Percentiles rank a stretch among this genome's conserved stretches.
These are phyloP conservation scores for Geotrichum fermentans DNA, from an alignment of 1,139 yeast species.

Conservation along the genomic window DNA sequence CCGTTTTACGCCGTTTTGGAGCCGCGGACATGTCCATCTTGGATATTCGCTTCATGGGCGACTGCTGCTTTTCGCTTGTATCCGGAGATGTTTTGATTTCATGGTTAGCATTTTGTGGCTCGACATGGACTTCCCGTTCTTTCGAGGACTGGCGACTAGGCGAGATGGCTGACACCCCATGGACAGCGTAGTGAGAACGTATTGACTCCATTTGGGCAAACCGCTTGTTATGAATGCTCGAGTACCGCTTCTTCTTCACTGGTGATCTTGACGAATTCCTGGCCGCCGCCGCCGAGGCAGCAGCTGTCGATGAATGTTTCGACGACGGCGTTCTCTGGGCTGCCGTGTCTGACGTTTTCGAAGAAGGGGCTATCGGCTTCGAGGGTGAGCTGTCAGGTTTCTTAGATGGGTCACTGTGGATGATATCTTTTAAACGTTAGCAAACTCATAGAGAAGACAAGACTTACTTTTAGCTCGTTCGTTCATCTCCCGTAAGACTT, in stretches of 20 bases:
- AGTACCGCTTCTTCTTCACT: slow-evolving; percentile 28
- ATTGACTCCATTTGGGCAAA: slow-evolving; percentile 35
- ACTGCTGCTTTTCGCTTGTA: background rate
- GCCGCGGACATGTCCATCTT: slow-evolving; percentile 16
- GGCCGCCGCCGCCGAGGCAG: slow-evolving; percentile 23
- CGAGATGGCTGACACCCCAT: background rate
- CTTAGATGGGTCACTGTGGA: slow-evolving; percentile 5
- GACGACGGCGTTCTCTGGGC: background rate
- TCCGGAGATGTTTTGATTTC: slow-evolving; percentile 3
- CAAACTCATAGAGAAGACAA: too few species aligned
- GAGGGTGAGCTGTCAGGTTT: slow-evolving; percentile 1
- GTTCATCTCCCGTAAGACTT: slow-evolving; percentile 36
- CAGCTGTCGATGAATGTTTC: slow-evolving; percentile 16
- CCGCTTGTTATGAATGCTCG: slow-evolving; percentile 30
- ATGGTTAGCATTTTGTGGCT: slow-evolving; percentile 11
- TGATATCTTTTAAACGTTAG: too few species aligned
- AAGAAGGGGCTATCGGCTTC: background rate
- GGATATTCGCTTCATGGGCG: slow-evolving; percentile 18
- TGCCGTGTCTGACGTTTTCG: background rate
- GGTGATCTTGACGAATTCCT: slow-evolving; percentile 15
- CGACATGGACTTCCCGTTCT: slow-evolving; percentile 6
- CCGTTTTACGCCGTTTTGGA: slow-evolving; percentile 23
- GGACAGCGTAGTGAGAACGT: slow-evolving; percentile 25
- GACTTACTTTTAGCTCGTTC: slow-evolving; percentile 32
- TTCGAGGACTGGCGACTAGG: slow-evolving; percentile 1